Evolutionary conservation across 345 rosid species (phyloP), one percentile per base, ranked within the genome.

Genomic region (Ceriops decandra): DNA sequence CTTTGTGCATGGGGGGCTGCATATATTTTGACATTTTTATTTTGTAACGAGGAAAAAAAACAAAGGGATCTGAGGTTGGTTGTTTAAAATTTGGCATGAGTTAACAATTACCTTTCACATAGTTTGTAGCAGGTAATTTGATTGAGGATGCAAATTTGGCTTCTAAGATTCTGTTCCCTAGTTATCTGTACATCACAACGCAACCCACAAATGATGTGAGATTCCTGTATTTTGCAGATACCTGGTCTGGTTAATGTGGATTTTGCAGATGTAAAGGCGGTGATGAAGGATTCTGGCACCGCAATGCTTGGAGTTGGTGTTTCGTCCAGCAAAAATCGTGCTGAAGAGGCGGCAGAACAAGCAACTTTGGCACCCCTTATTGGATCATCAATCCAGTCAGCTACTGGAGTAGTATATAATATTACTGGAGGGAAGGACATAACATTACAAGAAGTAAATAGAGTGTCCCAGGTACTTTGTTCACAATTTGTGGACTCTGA

Each of bases 291-390:
- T 76, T 91, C 99, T 7, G 99, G 97, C 61, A 91, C 99, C 57
- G 97, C 97, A 68, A 95, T 95, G 99, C 99, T 95, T 7, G 97
- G 99, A 22, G 96, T 95, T n/a, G 99, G 99, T 66, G 93, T 88
- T 71, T 91, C 99, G 59, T 91, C 97, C 52, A 83, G 99, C 88
- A 95, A 91, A 77, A 95, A 95, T 75, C 92, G 99, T 67, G 99
- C 99, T 68, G 96, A 88, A 87, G 99, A 91, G 82, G 99, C 99
- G 1, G 99, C 99, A 63, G 97, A 95, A 70, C 97, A 95, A 74
- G 99, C 99, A 30, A 95, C 95, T 33, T 77, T 91, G 81, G 96
- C 99, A 72, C 99, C 99, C 20, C 69, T 95, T 76, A 86, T 95
- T 38, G 99, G 99, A 51, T 95, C 99, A 77, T 95, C 99, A n/a